Conservation (phyloP, 345 rosid genomes). For the Salix dunnii region DNA sequence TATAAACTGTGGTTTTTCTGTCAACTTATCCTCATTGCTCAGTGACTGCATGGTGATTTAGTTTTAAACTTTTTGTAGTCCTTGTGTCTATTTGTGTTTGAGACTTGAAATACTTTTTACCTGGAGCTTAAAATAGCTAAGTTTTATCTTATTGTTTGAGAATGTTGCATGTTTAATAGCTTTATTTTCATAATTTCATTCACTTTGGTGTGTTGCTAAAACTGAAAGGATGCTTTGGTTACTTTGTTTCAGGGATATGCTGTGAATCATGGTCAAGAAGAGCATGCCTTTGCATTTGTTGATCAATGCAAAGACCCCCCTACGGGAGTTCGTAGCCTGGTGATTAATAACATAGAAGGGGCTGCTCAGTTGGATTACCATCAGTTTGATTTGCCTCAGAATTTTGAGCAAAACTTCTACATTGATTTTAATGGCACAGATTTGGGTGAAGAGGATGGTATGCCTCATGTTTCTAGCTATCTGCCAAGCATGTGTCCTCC, state of each 20-base stretch:
- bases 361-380: constrained; percentile 49
- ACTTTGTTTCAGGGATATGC: constrained; percentile 46
- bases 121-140: not conserved
- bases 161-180: not conserved
- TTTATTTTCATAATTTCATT: not conserved
- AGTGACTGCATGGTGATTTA: not conserved
- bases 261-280: constrained; percentile 57
- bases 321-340: constrained; percentile 27
- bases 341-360: constrained; percentile 42
- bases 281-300: constrained; percentile 43
- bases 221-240: constrained; percentile 15
- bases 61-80: not conserved
- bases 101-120: not conserved
- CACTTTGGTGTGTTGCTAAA: not conserved
- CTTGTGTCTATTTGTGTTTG: not conserved
- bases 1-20: not conserved
- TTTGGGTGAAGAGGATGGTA: constrained; percentile 50
- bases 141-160: not conserved
- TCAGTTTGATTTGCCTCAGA: constrained; percentile 68
- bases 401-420: constrained; percentile 58
- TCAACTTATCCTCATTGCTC: not conserved
- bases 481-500: constrained; percentile 72
- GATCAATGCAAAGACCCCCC: constrained; percentile 56
- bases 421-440: constrained; percentile 41
- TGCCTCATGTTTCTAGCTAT: constrained; percentile 50